Evolutionary conservation across 139 green algal genomes (phyloP).

Genomic region (Nannochloris sp.): DNA sequence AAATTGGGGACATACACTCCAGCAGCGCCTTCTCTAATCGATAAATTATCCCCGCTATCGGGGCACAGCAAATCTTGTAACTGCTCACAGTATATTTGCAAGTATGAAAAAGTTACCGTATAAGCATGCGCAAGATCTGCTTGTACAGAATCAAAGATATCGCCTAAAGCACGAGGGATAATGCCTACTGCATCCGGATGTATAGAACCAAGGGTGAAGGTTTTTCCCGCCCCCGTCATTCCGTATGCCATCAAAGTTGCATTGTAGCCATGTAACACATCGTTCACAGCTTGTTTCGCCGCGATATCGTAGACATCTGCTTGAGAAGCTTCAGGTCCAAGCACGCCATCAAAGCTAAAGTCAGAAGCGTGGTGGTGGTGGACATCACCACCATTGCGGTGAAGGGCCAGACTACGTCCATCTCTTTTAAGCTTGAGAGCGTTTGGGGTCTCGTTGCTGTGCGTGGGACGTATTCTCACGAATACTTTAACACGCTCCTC

Average conservation of each 20-base stretch:
- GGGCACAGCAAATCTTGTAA: conserved; percentile 75
- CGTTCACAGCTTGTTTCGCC: conserved; percentile 52
- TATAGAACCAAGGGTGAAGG: conserved; percentile 65
- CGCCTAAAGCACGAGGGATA: conserved; percentile 60
- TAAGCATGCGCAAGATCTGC: conserved; percentile 50
- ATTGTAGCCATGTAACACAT: conserved; percentile 77
- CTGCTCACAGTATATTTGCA: conserved; percentile 85
- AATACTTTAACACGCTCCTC: not conserved
- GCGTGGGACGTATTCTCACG: not conserved
- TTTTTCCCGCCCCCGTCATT: conserved; percentile 73
- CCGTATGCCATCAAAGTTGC: conserved; percentile 79
- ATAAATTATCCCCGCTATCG: conserved; percentile 56
- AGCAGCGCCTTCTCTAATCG: conserved; percentile 62
- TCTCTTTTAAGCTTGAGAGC: not conserved
- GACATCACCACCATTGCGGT: too few species aligned
- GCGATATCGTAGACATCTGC: conserved; percentile 61
- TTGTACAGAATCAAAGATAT: conserved; percentile 52
- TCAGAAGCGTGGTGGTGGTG: too few species aligned
- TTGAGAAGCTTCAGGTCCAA: conserved; percentile 45
- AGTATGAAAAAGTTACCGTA: conserved; percentile 68
- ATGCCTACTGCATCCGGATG: conserved; percentile 63
- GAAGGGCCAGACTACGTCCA: not conserved
- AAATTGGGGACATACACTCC: conserved; percentile 70
- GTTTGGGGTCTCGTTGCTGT: not conserved
- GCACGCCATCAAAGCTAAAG: conserved; percentile 50